Base-by-base conservation (phyloP, 257 asterid genomes). In the Fraxinus cuspidata region DNA sequence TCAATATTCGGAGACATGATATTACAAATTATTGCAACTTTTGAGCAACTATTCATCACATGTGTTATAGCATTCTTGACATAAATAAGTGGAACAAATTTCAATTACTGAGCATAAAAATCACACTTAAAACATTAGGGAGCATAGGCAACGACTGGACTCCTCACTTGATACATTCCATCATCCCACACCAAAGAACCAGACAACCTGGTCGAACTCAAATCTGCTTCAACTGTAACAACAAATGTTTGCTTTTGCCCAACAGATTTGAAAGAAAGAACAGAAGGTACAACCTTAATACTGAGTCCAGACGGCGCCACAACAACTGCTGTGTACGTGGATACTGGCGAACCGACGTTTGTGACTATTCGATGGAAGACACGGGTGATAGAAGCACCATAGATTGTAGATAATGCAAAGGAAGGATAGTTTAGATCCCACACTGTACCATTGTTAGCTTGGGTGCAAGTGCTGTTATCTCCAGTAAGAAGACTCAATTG, bases 391-490 rank as follows among this genome's bases (percentile, higher is more conserved):
- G 76, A 65, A 2, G 44, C 49, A 28, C 80, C 70, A 0, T 74
- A 9, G 5, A 67, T 0, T 35, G 67, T 81, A 1, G 93, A 85
- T 56, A 89, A 42, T 0, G 88, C 32, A 77, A 92, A 89, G 2
- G 96, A 90, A 0, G 96, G 92, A 8, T 90, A 86, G 76, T 90
- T 92, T 42, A 90, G 84, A 76, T 88, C 95, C 88, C 88, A 83
- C 44, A 85, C 92, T 0, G 88, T 83, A n/a, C 85, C 80, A 19
- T 85, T 87, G 49, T 74, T 86, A 23, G 86, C 53, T 18, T 83
- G 23, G 15, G 91, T 77, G 81, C 96, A 90, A 21, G 89, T 81
- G 25, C 51, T 73, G 73, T 85, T 75, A 74, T 88, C 93, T 11
- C 93, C 89, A 0, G 95, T 90, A 15, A 92, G 64, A 18, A 86